A percentile compares a stretch with the other conserved stretches of the same genome.
phyloP scores from a whole-genome alignment of 2,329 filamentous ascomycete genomes.

The Fusarium paranaense region DNA sequence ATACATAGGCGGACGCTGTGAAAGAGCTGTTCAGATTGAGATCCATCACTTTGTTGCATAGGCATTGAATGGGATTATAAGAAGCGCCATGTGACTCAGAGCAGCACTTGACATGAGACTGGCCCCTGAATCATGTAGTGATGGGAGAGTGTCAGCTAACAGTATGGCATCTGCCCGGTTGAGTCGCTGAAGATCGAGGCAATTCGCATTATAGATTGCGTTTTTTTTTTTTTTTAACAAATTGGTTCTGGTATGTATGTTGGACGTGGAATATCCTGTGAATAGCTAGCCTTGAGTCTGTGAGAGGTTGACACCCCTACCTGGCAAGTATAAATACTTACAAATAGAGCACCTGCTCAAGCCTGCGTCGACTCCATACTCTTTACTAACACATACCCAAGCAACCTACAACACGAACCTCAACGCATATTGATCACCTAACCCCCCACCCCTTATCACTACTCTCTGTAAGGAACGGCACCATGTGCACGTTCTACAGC shows the following conservation, averaged over 20 bases:
- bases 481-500: constrained; percentile 15
- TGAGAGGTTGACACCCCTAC: not conserved
- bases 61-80: not conserved
- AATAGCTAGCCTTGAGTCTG: not conserved
- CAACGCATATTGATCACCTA: not conserved
- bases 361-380: not conserved
- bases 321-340: not conserved
- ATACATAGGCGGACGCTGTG: too few relatives aligned
- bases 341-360: not conserved
- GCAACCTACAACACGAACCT: accelerated
- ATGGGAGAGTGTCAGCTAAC: not conserved
- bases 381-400: not conserved
- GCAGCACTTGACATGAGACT: not conserved
- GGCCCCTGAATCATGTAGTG: too few relatives aligned
- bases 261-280: not conserved
- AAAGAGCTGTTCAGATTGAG: not conserved
- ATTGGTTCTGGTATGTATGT: not conserved
- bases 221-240: not conserved
- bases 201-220: not conserved
- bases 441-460: not conserved
- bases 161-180: not conserved
- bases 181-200: not conserved
- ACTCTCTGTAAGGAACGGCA: not conserved
- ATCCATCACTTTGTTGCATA: not conserved
- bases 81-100: not conserved